These are phyloP conservation scores for Candida multigemmis DNA, from an alignment of 805 yeast species.

Conservation along the genomic window DNA sequence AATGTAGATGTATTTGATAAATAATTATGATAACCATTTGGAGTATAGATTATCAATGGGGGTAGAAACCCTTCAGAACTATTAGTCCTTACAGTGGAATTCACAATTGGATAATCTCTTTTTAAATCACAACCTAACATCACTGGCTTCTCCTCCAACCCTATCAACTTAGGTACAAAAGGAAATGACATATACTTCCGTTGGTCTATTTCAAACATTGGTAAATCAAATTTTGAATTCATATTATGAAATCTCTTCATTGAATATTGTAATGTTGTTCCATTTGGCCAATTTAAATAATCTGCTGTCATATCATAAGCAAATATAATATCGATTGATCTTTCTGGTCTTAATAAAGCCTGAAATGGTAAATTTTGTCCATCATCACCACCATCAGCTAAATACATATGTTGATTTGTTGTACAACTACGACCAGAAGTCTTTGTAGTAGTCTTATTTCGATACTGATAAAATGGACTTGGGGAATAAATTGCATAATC, in stretches of 20 bases:
- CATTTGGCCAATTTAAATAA: conserved; percentile 47
- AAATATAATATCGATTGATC: conserved; percentile 29
- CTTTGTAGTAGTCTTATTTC: conserved; percentile 2
- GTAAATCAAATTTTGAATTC: conserved; percentile 4
- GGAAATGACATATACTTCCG: conserved; percentile 17
- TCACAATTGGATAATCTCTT: conserved; percentile 16
- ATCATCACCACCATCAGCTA: conserved; percentile 42
- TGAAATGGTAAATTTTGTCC: conserved; percentile 41
- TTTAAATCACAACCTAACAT: conserved; percentile 35
- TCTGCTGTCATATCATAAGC: conserved; percentile 45
- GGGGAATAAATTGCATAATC: conserved; percentile 57
- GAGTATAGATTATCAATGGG: conserved; percentile 46
- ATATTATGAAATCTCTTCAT: conserved; percentile 20
- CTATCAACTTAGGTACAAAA: conserved; percentile 19
- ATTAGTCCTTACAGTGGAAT: conserved; percentile 1
- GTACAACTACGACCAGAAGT: conserved; percentile 5
- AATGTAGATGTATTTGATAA: conserved; percentile 52
- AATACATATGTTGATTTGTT: conserved; percentile 12
- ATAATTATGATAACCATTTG: conserved; percentile 34
- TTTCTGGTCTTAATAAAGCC: conserved; percentile 26
- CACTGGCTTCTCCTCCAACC: conserved; percentile 14
- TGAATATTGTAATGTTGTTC: conserved; percentile 38
- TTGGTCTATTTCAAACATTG: conserved; percentile 6
- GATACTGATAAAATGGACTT: conserved; percentile 44
- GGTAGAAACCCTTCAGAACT: conserved; percentile 21